These are phyloP conservation scores for Lachancea mirantina DNA, from an alignment of 805 yeast genomes.

Conservation along the genomic window DNA sequence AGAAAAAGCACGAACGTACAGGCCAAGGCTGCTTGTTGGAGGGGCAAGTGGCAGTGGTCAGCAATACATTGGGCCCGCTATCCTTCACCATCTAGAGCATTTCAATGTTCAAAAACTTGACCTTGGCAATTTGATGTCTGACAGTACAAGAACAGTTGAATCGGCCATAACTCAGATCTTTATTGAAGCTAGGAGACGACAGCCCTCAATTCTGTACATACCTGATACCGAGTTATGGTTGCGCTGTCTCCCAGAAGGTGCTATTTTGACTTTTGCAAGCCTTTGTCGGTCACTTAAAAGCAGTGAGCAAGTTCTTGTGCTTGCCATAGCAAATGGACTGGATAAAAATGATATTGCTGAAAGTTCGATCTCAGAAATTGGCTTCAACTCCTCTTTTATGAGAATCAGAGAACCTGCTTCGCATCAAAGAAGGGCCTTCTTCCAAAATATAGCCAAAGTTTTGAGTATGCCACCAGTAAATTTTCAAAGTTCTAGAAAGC, in stretches of 20 bases:
- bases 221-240: constrained; percentile 80
- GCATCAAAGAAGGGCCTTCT: constrained; percentile 49
- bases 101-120: constrained; percentile 84
- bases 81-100: constrained; percentile 78
- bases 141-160: constrained; percentile 75
- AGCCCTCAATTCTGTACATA: constrained; percentile 76
- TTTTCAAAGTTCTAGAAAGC: constrained; percentile 55
- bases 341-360: constrained; percentile 41
- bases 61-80: constrained; percentile 73
- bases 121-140: constrained; percentile 67
- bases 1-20: constrained; percentile 58
- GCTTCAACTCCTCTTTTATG: constrained; percentile 37
- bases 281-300: constrained; percentile 61
- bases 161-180: constrained; percentile 76
- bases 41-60: constrained; percentile 84
- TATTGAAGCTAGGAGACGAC: constrained; percentile 80
- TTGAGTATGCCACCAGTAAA: constrained; percentile 62
- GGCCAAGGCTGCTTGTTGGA: constrained; percentile 70
- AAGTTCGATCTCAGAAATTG: constrained; percentile 15
- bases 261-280: constrained; percentile 64
- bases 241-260: constrained; percentile 57
- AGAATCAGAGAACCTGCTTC: constrained; percentile 42
- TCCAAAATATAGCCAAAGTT: constrained; percentile 46
- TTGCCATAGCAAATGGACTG: constrained; percentile 60
- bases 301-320: constrained; percentile 62